A percentile compares a stretch with the other conserved stretches of the same genome.
Conservation (phyloP, 106 monocot species). For the Acanthochlamys bracteata region DNA sequence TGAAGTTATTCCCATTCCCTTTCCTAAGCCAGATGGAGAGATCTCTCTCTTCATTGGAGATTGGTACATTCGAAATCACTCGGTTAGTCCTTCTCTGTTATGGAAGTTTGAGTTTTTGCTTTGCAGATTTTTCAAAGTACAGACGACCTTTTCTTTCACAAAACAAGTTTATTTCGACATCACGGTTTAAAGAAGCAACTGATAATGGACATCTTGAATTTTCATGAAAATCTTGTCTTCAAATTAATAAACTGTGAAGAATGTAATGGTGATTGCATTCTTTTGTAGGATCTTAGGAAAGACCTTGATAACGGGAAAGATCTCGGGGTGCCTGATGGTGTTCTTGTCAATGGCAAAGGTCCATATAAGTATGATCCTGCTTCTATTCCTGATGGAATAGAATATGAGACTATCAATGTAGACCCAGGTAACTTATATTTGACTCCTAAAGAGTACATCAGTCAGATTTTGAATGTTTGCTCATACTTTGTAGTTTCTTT, state of each 20-base stretch:
- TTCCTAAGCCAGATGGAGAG: conserved; percentile 6
- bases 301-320: conserved; percentile 3
- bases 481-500: no score
- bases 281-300: conserved; percentile 6
- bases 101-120: neutral
- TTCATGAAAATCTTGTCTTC: no score
- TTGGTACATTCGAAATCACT: conserved; percentile 7
- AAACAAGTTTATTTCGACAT: no score
- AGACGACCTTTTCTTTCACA: no score
- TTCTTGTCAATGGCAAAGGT: conserved; percentile 7
- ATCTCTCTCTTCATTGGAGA: conserved; percentile 7
- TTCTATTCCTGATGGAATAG: neutral
- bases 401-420: conserved; percentile 9
- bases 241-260: no score
- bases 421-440: neutral
- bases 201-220: no score
- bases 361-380: conserved; percentile 3
- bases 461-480: neutral
- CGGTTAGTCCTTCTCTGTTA: neutral
- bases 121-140: no score
- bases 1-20: conserved; percentile 4
- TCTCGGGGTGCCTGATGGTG: conserved; percentile 8
- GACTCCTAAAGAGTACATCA: neutral
- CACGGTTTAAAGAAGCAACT: no score
- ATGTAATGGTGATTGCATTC: neutral